A percentile compares a stretch with the other conserved stretches of the same genome.
phyloP scores from a whole-genome alignment of 2,329 filamentous ascomycete genomes.

The Fusarium sp. region DNA sequence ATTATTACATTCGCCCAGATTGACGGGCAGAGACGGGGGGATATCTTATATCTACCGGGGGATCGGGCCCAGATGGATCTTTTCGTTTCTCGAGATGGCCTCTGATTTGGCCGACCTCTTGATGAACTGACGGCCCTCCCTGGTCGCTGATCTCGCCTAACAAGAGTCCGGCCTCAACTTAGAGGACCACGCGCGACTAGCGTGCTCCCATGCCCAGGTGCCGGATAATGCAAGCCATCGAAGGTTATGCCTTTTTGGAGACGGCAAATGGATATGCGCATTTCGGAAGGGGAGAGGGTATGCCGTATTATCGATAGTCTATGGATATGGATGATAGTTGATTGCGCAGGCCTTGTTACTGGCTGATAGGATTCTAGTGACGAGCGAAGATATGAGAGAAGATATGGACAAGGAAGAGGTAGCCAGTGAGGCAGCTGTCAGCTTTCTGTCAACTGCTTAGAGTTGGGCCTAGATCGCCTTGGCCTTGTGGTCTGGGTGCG shows the following conservation, averaged over 20 bases:
- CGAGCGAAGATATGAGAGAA: not conserved
- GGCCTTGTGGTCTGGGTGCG: not conserved
- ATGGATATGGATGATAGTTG: not conserved
- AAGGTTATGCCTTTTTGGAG: not conserved
- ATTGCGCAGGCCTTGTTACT: not conserved
- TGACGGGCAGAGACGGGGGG: conserved; percentile 21
- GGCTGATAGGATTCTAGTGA: not conserved
- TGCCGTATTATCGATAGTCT: not conserved
- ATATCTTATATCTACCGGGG: conserved; percentile 23
- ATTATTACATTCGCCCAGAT: conserved; percentile 1
- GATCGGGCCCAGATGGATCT: conserved; percentile 17
- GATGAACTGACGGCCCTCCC: conserved; percentile 5
- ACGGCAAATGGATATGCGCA: not conserved
- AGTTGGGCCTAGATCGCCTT: not conserved
- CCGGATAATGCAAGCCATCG: not conserved
- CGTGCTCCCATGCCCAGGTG: conserved; percentile 2
- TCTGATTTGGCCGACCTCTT: conserved; percentile 25
- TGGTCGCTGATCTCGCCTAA: conserved; percentile 37
- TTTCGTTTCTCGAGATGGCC: conserved; percentile 8
- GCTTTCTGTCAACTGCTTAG: not conserved
- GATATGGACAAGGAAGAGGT: not conserved
- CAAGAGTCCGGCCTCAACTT: conserved; percentile 6
- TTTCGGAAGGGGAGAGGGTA: not conserved
- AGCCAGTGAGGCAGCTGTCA: not conserved
- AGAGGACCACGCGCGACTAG: conserved; percentile 16